Evolutionary conservation across 2,329 filamentous ascomycete genomes (phyloP), one percentile per base, ranked within the genome.

Genomic region (Colletotrichum theobromicola): DNA sequence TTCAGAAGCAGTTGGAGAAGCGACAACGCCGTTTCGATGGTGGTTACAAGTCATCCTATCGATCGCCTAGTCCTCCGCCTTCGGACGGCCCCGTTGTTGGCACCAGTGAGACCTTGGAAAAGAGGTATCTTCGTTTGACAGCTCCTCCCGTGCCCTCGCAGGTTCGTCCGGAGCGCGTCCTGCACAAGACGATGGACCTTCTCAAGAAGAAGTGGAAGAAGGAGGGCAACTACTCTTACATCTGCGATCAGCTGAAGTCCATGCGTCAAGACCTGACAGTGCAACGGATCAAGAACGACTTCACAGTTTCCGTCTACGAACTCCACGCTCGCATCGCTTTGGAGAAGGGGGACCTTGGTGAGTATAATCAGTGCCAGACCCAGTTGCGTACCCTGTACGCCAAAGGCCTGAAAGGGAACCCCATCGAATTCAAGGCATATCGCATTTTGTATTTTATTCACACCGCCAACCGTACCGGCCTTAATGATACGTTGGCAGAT

Each of bases 351-450:
- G 97, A 99, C 89, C 92, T 98, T 88, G 96, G 97, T 99, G 97
- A 99, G 97, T 99, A 99, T 97, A 99, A 99, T 89, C 97, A 99
- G 90, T 99, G 97, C 86, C 97, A 99, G 89, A 98, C 97, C 81
- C 97, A 99, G 88, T 90, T 99, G 83, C 95, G 95, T 85, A 95
- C 94, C 78, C 88, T 99, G 81, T 98, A 99, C 86, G 91, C 92
- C 84, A 91, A 95, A 87, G 94, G 94, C 79, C 88, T 98, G 83
- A 95, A 95, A 82, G 97, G 96, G 81, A 95, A 96, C 85, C 92
- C 94, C 82, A 93, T 94, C 87, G 97, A 99, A 86, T 99, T 99
- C 87, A 97, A 97, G 91, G 97, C 96, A 77, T 99, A 99, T 89
- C 96, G 97, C 91, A 98, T 99, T 87, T 90, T 99, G 83, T 99